Conservation (phyloP, 2,329 filamentous ascomycete species). For the Ascochyta lentis region DNA sequence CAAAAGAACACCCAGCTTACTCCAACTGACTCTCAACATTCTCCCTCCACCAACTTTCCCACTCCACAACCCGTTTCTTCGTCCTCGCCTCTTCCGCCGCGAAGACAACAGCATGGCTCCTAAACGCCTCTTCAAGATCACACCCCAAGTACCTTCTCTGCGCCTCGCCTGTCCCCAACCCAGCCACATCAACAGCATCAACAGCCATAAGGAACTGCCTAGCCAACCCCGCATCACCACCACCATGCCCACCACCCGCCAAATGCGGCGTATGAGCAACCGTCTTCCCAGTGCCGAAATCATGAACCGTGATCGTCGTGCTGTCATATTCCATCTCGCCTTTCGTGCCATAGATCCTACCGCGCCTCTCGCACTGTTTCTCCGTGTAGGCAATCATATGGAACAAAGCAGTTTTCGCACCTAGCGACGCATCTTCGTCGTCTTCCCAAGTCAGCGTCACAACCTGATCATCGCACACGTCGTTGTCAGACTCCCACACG, state of each 20-base stretch:
- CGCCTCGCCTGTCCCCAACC: slow-evolving; percentile 69
- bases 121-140: slow-evolving; percentile 83
- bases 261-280: slow-evolving; percentile 66
- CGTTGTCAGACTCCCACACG: slow-evolving; percentile 91
- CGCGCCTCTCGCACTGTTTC: slow-evolving; percentile 84
- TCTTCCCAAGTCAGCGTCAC: slow-evolving; percentile 91
- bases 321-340: slow-evolving; percentile 91
- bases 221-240: slow-evolving; percentile 80
- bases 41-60: slow-evolving; percentile 75
- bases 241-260: slow-evolving; percentile 72
- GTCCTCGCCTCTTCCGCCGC: slow-evolving; percentile 86
- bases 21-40: slow-evolving; percentile 54
- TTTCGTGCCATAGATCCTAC: slow-evolving; percentile 81
- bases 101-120: slow-evolving; percentile 92
- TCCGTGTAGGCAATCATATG: slow-evolving; percentile 95
- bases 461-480: slow-evolving; percentile 90
- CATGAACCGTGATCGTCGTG: slow-evolving; percentile 73
- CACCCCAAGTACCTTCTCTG: slow-evolving; percentile 81
- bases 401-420: slow-evolving; percentile 84
- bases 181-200: slow-evolving; percentile 74
- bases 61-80: slow-evolving; percentile 73
- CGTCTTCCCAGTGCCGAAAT: slow-evolving; percentile 68
- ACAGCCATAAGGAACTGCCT: slow-evolving; percentile 84
- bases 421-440: slow-evolving; percentile 59
- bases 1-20: background rate